These are phyloP conservation scores for Microdochium nivale DNA, from an alignment of 2,329 filamentous ascomycete species.

Conservation along the genomic window DNA sequence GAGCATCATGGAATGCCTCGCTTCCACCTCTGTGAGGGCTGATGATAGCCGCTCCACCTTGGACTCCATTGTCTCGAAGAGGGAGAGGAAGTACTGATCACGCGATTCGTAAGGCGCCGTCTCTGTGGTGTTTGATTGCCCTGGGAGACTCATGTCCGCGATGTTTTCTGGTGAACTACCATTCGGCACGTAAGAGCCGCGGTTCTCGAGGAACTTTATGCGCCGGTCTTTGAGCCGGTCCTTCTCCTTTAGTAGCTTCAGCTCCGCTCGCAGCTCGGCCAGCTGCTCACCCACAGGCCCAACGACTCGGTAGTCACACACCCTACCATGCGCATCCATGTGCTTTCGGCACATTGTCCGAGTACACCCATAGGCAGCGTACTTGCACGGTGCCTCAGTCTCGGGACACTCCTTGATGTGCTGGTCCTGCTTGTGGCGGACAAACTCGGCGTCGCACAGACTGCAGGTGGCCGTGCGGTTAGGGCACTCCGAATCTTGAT, in stretches of 20 bases:
- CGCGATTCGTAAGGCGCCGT: constrained; percentile 26
- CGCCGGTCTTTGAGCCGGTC: constrained; percentile 30
- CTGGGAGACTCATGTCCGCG: constrained; percentile 15
- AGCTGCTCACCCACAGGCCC: constrained; percentile 38
- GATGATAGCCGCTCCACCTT: constrained; percentile 50
- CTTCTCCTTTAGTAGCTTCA: constrained; percentile 31
- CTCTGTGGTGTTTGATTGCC: constrained; percentile 12
- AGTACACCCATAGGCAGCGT: constrained; percentile 38
- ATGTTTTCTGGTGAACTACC: constrained; percentile 12
- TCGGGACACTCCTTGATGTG: constrained; percentile 41
- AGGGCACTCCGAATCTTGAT: constrained; percentile 32
- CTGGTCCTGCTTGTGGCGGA: constrained; percentile 33
- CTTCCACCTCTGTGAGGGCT: constrained; percentile 48
- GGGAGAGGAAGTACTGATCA: constrained; percentile 32
- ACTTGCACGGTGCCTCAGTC: constrained; percentile 32
- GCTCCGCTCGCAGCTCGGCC: constrained; percentile 38
- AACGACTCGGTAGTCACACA: constrained; percentile 44
- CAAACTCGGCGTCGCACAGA: constrained; percentile 35
- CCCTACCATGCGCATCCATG: constrained; percentile 34
- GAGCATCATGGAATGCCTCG: constrained; percentile 50
- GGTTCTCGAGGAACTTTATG: constrained; percentile 32
- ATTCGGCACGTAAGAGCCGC: constrained; percentile 17
- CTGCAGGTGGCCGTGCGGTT: constrained; percentile 39
- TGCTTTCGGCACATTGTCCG: constrained; percentile 27
- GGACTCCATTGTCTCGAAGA: constrained; percentile 43